Base-by-base conservation (phyloP, 805 yeast species). In the Henningerozyma blattae region DNA sequence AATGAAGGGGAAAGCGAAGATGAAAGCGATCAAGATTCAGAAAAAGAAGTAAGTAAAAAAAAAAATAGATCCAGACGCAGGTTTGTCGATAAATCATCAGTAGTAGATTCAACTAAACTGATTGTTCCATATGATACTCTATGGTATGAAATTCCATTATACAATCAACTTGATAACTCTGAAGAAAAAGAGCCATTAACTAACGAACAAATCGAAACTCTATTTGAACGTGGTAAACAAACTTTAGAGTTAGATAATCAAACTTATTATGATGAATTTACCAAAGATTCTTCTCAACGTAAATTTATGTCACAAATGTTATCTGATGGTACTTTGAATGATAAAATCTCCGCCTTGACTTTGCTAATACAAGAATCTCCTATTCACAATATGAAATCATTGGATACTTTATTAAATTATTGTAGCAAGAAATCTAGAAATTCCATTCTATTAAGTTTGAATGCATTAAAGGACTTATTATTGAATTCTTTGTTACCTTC, bases 351-450 rank as follows among this genome's bases (percentile, higher is more conserved):
- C 31, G 95, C 98, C 0, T 68, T 91, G 51, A 89, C 98, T 1
- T 72, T 91, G 52, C 65, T 91, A 52, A 72, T 87, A 31, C 97
- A 91, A 54, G 97, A 91, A 61, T 87, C 96, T 3, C 98, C 98
- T 5, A 54, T 86, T 35, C 97, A 91, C 53, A 82, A 89, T 46
- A 51, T 77, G 34, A 82, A 84, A 54, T 84, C 95, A 0, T 64
- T 91, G 37, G 94, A 84, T 43, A 79, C 78, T 26, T 61, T 91
- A 42, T 54, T 82, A 41, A 68, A 73, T 4, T 82, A 78, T 62
- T 84, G 95, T 58, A 79, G 76, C 46, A 86, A 89, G 64, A 91
- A 91, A 61, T 78, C 94, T 15, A 75, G 96, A 64, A 86, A 91
- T 30, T 93, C 95, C 4, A 85, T 95, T 14, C 63, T 87, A 44